Percentiles rank a stretch among this genome's conserved stretches.
Evolutionary conservation across 805 yeast species (phyloP).

Genomic region (Candida easanensis): DNA sequence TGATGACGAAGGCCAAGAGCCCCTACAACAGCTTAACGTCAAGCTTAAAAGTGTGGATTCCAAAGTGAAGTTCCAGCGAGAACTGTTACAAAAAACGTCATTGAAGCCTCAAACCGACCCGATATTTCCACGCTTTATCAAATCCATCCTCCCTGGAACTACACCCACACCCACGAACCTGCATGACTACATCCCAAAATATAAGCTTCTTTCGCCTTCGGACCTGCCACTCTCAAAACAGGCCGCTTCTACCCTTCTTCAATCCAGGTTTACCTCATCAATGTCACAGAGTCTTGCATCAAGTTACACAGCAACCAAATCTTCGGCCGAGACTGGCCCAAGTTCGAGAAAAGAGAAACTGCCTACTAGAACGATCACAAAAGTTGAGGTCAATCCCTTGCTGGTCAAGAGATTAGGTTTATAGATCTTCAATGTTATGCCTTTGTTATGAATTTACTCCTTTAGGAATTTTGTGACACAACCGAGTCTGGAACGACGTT

Average conservation of each 20-base stretch:
- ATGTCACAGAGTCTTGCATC: too few relatives aligned
- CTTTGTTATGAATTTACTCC: too few relatives aligned
- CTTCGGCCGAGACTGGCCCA: too few relatives aligned
- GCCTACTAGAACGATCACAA: slow-evolving; percentile 9
- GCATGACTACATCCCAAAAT: slow-evolving; percentile 3
- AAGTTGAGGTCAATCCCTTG: slow-evolving; percentile 14
- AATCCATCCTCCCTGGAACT: neutral
- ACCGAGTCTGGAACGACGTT: too few relatives aligned
- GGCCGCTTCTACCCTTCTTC: slow-evolving; percentile 9
- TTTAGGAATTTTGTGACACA: too few relatives aligned
- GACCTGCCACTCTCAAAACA: slow-evolving; percentile 9
- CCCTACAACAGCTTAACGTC: slow-evolving; percentile 4
- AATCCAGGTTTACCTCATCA: slow-evolving; percentile 3
- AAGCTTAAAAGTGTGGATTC: slow-evolving; percentile 20
- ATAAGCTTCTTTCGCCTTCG: neutral
- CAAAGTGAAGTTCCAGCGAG: slow-evolving; percentile 18
- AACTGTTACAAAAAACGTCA: neutral
- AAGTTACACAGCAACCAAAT: too few relatives aligned
- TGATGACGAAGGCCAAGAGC: neutral
- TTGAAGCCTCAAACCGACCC: slow-evolving; percentile 9
- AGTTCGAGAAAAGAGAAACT: neutral
- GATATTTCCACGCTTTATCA: slow-evolving; percentile 12
- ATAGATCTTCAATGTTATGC: too few relatives aligned
- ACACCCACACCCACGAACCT: neutral
- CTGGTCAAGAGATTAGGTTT: too few relatives aligned